Conservation (phyloP, 176 grass and related monocot genomes). For the Musa itinerans region DNA sequence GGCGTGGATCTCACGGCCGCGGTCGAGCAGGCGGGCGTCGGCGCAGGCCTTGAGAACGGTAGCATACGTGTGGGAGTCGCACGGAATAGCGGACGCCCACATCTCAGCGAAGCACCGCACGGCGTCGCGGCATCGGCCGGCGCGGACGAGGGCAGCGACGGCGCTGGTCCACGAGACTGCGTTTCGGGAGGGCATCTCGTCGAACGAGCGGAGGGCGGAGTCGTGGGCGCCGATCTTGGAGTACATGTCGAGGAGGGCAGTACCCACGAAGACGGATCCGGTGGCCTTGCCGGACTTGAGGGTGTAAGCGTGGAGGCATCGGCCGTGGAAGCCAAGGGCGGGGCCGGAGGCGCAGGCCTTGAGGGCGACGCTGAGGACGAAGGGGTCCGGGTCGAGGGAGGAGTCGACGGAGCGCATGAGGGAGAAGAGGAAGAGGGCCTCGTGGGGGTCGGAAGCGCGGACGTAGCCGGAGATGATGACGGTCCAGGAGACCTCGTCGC, state of each 20-base stretch:
- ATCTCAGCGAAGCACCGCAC: slow-evolving; percentile 44
- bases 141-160: slow-evolving; percentile 32
- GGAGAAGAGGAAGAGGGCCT: slow-evolving; percentile 40
- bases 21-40: slow-evolving; percentile 21
- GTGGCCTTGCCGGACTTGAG: slow-evolving; percentile 31
- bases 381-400: slow-evolving; percentile 24
- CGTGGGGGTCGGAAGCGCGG: slow-evolving; percentile 15
- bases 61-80: slow-evolving; percentile 43
- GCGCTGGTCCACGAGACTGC: slow-evolving; percentile 55
- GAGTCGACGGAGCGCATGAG: slow-evolving; percentile 25
- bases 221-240: slow-evolving; percentile 30
- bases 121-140: slow-evolving; percentile 33
- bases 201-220: slow-evolving; percentile 29
- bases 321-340: slow-evolving; percentile 10
- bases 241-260: slow-evolving; percentile 40
- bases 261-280: slow-evolving; percentile 37
- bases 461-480: slow-evolving; percentile 38
- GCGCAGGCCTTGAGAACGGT: slow-evolving; percentile 40
- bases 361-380: slow-evolving; percentile 45
- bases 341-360: slow-evolving; percentile 37
- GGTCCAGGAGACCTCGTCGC: slow-evolving; percentile 45
- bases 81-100: slow-evolving; percentile 32
- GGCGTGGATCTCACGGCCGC: slow-evolving; percentile 41
- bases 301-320: slow-evolving; percentile 40
- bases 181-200: slow-evolving; percentile 38